These are phyloP conservation scores for Gastrolobium villosum DNA, from an alignment of 306 rosid genomes.

Conservation along the genomic window DNA sequence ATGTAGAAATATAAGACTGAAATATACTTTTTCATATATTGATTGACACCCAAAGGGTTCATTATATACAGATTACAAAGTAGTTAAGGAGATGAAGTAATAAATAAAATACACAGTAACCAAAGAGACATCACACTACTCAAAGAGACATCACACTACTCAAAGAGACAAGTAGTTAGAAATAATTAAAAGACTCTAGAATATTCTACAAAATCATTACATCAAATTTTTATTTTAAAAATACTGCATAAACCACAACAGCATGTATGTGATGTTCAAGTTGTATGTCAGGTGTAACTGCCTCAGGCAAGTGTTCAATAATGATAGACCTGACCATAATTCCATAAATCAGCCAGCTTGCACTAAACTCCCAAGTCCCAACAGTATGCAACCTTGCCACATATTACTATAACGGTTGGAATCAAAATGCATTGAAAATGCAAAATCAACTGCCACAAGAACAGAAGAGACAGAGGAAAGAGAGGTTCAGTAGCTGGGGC, in stretches of 20 bases:
- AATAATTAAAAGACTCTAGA: too few species aligned
- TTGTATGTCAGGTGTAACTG: background rate
- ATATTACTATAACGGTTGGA: constrained; percentile 30
- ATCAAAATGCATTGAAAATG: constrained; percentile 25
- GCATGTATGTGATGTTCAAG: constrained; percentile 8
- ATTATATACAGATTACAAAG: too few species aligned
- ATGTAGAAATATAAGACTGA: too few species aligned
- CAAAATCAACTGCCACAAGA: constrained; percentile 42
- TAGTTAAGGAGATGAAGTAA: too few species aligned
- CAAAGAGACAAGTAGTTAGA: too few species aligned
- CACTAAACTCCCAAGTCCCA: constrained; percentile 36
- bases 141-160: too few species aligned
- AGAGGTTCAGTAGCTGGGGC: constrained; percentile 7
- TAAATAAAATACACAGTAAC: too few species aligned
- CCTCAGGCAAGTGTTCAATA: background rate
- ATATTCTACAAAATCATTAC: too few species aligned
- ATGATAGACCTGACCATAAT: constrained; percentile 29
- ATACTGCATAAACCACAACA: background rate
- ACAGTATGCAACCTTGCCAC: constrained; percentile 8
- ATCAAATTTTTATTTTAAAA: constrained; percentile 27
- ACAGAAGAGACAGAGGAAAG: constrained; percentile 18
- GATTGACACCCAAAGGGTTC: too few species aligned
- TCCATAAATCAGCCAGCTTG: constrained; percentile 30
- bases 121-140: too few species aligned
- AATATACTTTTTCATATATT: too few species aligned